Evolutionary conservation across 768 basidiomycete species (phyloP).

Genomic region (Tylopilus rubrobrunneus): DNA sequence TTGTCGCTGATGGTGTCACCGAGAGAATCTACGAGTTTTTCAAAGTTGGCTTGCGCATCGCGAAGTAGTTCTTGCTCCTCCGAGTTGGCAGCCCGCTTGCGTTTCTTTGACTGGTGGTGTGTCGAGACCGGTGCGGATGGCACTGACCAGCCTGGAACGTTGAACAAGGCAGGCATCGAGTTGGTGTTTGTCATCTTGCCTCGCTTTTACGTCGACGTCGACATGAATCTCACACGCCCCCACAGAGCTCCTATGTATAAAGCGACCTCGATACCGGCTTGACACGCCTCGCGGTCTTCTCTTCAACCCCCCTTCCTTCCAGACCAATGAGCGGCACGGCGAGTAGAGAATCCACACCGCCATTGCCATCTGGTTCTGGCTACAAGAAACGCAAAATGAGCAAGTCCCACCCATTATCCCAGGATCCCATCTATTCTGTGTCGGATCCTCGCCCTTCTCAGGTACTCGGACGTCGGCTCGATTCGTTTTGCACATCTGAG

Average conservation of each 20-base stretch:
- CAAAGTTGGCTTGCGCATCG: slow-evolving; percentile 49
- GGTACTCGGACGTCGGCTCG: slow-evolving; percentile 9
- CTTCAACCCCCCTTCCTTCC: not conserved
- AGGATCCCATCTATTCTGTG: slow-evolving; percentile 2
- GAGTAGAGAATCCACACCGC: not conserved
- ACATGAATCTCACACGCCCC: slow-evolving; percentile 18
- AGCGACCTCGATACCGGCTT: not conserved
- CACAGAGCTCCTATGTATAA: slow-evolving; percentile 12
- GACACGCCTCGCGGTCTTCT: not conserved
- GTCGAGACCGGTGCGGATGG: slow-evolving; percentile 39
- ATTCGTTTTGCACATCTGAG: slow-evolving; percentile 10
- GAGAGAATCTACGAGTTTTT: slow-evolving; percentile 56
- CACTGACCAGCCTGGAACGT: slow-evolving; percentile 69
- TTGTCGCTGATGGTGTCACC: slow-evolving; percentile 23
- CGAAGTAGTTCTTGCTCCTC: slow-evolving; percentile 36
- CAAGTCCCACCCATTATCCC: slow-evolving; percentile 8
- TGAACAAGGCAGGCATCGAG: slow-evolving; percentile 43
- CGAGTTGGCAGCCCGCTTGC: slow-evolving; percentile 47
- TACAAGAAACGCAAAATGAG: slow-evolving; percentile 13
- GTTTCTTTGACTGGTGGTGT: slow-evolving; percentile 36
- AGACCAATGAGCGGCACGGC: slow-evolving; percentile 11
- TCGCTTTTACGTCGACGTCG: slow-evolving; percentile 7
- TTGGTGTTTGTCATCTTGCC: not conserved
- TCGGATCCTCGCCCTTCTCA: slow-evolving; percentile 12
- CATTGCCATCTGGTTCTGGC: not conserved